Percentiles rank a stretch among this genome's conserved stretches.
These are phyloP conservation scores for Glycyrrhiza uralensis DNA, from an alignment of 306 rosid genomes.

Conservation along the genomic window DNA sequence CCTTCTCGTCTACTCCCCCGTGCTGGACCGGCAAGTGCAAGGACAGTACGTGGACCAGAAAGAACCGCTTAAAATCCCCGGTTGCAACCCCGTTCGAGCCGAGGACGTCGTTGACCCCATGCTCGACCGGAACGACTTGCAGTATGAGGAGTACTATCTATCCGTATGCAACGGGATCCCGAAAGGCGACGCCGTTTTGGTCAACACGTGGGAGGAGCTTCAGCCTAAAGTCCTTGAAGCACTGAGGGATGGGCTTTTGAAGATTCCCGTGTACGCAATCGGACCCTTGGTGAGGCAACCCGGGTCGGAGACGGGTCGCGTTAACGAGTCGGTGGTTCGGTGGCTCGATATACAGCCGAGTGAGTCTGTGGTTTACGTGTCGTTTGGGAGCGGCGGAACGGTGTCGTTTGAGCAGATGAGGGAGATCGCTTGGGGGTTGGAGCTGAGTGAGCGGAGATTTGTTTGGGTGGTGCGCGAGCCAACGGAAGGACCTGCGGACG, in stretches of 20 bases:
- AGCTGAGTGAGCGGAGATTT: conserved; percentile 51
- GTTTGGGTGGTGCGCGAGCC: conserved; percentile 70
- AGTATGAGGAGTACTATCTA: conserved; percentile 26
- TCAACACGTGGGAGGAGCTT: conserved; percentile 32
- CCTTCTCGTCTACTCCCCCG: not conserved
- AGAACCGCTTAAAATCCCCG: conserved; percentile 34
- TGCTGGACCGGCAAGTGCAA: conserved; percentile 17
- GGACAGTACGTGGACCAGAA: conserved; percentile 38
- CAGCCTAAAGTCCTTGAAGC: not conserved
- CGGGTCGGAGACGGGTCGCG: not conserved
- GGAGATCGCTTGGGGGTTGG: conserved; percentile 67
- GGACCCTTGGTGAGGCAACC: conserved; percentile 48
- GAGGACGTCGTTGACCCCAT: conserved; percentile 35
- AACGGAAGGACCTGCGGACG: not conserved
- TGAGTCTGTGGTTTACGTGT: conserved; percentile 53
- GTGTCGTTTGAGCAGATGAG: conserved; percentile 45
- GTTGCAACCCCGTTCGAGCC: conserved; percentile 35
- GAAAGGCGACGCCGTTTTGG: conserved; percentile 7
- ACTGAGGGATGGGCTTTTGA: not conserved
- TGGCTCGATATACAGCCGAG: conserved; percentile 56
- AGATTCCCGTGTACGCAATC: conserved; percentile 35
- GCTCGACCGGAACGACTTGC: conserved; percentile 26
- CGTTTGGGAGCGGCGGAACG: conserved; percentile 69
- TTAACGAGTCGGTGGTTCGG: not conserved
- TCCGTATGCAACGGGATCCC: fast-evolving